Conservation (phyloP, 305 asterid genomes). For the Striga hermonthica region DNA sequence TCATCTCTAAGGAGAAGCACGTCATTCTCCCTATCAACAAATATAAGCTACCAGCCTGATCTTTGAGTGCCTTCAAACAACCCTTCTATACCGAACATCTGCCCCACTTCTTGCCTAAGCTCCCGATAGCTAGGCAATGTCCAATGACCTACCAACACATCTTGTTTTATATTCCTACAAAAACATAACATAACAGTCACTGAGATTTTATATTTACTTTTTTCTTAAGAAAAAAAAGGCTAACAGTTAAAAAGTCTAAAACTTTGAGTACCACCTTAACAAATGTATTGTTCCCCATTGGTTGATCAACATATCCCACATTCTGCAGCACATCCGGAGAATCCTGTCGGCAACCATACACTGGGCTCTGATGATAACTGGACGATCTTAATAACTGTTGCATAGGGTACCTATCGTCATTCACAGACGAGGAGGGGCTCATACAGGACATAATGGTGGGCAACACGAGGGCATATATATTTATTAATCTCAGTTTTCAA, state of each 20-base stretch:
- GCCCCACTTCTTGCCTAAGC: slow-evolving; percentile 83
- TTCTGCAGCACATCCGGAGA: slow-evolving; percentile 61
- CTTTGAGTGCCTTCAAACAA: slow-evolving; percentile 91
- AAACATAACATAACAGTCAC: slow-evolving; percentile 23
- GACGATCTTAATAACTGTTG: slow-evolving; percentile 55
- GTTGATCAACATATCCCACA: slow-evolving; percentile 59
- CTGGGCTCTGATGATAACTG: slow-evolving; percentile 60
- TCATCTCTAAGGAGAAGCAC: slow-evolving; percentile 99
- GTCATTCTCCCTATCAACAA: slow-evolving; percentile 97
- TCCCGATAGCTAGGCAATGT: slow-evolving; percentile 86
- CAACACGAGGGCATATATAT: slow-evolving; percentile 60
- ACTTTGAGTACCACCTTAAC: slow-evolving; percentile 80
- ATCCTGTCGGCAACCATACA: slow-evolving; percentile 59
- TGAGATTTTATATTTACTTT: no score
- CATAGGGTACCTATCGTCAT: slow-evolving; percentile 56
- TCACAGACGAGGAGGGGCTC: slow-evolving; percentile 50
- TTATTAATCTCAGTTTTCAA: no score
- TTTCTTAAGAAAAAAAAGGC: no score
- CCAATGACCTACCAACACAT: slow-evolving; percentile 84
- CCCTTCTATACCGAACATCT: slow-evolving; percentile 86
- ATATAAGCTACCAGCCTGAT: slow-evolving; percentile 99
- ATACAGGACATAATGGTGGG: slow-evolving; percentile 61
- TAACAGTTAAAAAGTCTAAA: no score
- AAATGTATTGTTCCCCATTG: slow-evolving; percentile 46
- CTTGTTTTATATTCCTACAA: slow-evolving; percentile 82